Evolutionary conservation across 768 basidiomycete species (phyloP).

Genomic region (Trametes punicea): DNA sequence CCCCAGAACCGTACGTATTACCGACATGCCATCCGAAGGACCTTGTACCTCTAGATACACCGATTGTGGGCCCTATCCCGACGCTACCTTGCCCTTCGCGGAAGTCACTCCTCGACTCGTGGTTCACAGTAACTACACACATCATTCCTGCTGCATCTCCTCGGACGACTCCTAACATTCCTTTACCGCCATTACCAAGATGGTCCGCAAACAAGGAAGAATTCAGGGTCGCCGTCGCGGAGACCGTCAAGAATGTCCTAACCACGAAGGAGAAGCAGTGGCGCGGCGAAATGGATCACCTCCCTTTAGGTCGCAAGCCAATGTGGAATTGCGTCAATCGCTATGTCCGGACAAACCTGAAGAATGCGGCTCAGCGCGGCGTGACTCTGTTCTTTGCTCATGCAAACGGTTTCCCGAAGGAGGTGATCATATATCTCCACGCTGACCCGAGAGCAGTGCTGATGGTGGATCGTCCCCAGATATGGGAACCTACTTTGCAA

Average conservation of each 20-base stretch:
- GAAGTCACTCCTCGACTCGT: conserved; percentile 29
- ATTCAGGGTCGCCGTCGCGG: conserved; percentile 22
- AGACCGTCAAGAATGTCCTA: conserved; percentile 27
- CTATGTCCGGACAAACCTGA: conserved; percentile 43
- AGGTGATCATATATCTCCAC: conserved; percentile 42
- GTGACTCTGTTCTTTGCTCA: conserved; percentile 76
- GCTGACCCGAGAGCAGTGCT: not conserved
- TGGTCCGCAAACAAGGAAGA: conserved; percentile 35
- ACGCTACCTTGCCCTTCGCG: conserved; percentile 40
- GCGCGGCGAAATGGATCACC: conserved; percentile 23
- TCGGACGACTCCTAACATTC: conserved; percentile 41
- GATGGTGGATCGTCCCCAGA: conserved; percentile 39
- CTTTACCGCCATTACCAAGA: conserved; percentile 35
- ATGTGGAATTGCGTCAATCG: conserved; percentile 76
- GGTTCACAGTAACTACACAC: conserved; percentile 49
- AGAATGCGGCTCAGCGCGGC: conserved; percentile 31
- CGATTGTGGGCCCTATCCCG: conserved; percentile 22
- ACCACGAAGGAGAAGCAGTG: conserved; percentile 32
- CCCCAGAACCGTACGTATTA: conserved; percentile 8
- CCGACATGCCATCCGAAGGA: conserved; percentile 3
- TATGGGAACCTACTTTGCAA: conserved; percentile 70
- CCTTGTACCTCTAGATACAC: conserved; percentile 12
- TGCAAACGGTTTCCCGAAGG: conserved; percentile 87
- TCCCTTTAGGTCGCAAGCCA: conserved; percentile 29
- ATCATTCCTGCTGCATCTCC: conserved; percentile 52